Evolutionary conservation across 345 rosid genomes (phyloP).

Genomic region (Populus nigra): DNA sequence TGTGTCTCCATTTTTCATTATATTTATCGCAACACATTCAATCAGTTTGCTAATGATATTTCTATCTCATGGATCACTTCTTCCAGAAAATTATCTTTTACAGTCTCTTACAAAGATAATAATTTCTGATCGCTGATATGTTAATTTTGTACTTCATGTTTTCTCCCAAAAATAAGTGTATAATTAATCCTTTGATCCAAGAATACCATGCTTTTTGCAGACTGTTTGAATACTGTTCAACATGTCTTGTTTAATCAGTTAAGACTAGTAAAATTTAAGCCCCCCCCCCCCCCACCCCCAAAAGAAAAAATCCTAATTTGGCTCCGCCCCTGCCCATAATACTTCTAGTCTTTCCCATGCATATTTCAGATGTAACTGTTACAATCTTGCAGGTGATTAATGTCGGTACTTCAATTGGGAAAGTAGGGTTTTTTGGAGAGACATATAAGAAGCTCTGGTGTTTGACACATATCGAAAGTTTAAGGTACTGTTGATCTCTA

Average conservation of each 20-base stretch:
- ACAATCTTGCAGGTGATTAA: conserved; percentile 64
- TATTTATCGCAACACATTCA: background rate
- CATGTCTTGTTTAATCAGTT: background rate
- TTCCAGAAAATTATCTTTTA: background rate
- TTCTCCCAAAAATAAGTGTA: background rate
- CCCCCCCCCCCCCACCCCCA: too few species aligned
- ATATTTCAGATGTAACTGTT: conserved; percentile 5
- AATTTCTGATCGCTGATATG: background rate
- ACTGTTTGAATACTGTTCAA: background rate
- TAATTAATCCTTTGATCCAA: background rate
- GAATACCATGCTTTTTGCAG: background rate
- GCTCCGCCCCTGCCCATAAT: background rate
- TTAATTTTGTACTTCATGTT: background rate
- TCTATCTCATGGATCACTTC: background rate
- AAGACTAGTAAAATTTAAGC: too few species aligned
- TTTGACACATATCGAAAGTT: conserved; percentile 83
- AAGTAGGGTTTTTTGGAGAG: conserved; percentile 78
- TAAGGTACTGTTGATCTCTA: conserved; percentile 50
- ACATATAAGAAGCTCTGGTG: conserved; percentile 75
- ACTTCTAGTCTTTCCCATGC: background rate
- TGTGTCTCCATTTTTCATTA: background rate
- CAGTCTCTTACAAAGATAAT: background rate
- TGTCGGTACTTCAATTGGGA: conserved; percentile 81
- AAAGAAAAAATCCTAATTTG: too few species aligned
- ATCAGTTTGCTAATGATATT: background rate